A percentile compares a stretch with the other conserved stretches of the same genome.
These are phyloP conservation scores for Magnolia officinalis DNA, from an alignment of 164 flowering plant genomes.

Conservation along the genomic window DNA sequence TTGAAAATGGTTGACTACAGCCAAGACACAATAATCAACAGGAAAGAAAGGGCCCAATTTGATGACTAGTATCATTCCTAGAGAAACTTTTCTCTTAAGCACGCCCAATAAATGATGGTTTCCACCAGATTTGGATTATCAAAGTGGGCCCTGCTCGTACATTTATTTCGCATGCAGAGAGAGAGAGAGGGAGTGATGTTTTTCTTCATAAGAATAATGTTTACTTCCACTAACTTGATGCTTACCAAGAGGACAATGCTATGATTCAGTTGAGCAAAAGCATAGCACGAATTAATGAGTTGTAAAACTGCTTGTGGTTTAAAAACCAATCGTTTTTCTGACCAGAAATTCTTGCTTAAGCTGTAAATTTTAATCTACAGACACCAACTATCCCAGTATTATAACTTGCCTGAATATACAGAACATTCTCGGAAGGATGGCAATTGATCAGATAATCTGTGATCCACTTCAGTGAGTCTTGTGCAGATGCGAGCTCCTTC, in stretches of 20 bases:
- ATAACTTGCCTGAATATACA: constrained; percentile 72
- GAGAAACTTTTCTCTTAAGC: no score
- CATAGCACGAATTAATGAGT: background rate
- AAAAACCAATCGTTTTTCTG: background rate
- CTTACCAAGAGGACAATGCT: background rate
- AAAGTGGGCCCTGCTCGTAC: background rate
- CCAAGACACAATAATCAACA: no score
- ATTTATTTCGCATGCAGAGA: background rate
- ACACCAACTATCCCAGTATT: background rate
- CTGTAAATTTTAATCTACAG: background rate
- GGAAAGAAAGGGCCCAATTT: no score
- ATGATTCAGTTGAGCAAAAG: constrained; percentile 1
- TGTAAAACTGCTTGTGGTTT: background rate
- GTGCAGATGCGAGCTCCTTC: constrained; percentile 63
- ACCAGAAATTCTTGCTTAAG: background rate
- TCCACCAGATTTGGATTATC: no score
- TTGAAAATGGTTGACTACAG: no score
- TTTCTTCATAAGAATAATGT: background rate
- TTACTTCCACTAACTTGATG: background rate
- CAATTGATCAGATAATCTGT: constrained; percentile 84
- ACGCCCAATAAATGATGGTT: no score
- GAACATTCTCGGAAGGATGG: constrained; percentile 66
- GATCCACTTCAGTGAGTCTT: constrained; percentile 83
- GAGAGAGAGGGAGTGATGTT: background rate
- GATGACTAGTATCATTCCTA: no score